Conservation (phyloP, 192 early-diverging fungal genomes). For the Linnemannia hyalina region DNA sequence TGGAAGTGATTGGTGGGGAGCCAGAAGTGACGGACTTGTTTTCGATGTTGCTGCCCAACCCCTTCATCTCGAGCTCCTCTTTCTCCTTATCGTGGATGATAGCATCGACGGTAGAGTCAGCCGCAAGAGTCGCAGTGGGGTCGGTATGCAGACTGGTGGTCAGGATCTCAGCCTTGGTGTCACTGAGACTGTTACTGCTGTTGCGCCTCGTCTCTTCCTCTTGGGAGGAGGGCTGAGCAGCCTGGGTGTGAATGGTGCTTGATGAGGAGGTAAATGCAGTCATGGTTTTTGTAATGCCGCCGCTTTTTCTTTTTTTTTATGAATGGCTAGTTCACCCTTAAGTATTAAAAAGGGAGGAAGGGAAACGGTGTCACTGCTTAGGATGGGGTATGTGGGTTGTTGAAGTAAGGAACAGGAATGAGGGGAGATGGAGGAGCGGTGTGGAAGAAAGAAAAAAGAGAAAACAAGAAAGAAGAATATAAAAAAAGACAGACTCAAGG, state of each 20-base stretch:
- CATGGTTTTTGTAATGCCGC: background rate
- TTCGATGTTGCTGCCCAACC: background rate
- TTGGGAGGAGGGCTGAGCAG: background rate
- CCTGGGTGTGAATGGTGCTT: constrained; percentile 16
- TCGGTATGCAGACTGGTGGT: constrained; percentile 20
- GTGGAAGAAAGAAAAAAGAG: background rate
- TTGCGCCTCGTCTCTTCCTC: background rate
- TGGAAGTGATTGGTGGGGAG: background rate
- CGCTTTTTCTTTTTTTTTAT: background rate
- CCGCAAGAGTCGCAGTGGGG: constrained; percentile 8
- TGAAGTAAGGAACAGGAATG: background rate
- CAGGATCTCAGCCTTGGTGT: background rate
- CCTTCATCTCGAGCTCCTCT: background rate
- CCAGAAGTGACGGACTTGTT: background rate
- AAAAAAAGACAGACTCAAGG: background rate
- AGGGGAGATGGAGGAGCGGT: too few relatives aligned
- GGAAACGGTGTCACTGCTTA: background rate
- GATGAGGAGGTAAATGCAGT: constrained; percentile 7
- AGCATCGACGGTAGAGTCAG: background rate
- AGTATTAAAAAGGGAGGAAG: background rate
- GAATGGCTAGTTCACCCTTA: background rate
- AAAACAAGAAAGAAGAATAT: background rate
- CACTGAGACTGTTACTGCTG: background rate
- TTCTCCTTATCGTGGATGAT: background rate
- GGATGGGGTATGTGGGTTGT: background rate